A percentile compares a stretch with the other conserved stretches of the same genome.
These are phyloP conservation scores for Kwoniella shivajii DNA, from an alignment of 1,284 basidiomycete species.

Conservation along the genomic window DNA sequence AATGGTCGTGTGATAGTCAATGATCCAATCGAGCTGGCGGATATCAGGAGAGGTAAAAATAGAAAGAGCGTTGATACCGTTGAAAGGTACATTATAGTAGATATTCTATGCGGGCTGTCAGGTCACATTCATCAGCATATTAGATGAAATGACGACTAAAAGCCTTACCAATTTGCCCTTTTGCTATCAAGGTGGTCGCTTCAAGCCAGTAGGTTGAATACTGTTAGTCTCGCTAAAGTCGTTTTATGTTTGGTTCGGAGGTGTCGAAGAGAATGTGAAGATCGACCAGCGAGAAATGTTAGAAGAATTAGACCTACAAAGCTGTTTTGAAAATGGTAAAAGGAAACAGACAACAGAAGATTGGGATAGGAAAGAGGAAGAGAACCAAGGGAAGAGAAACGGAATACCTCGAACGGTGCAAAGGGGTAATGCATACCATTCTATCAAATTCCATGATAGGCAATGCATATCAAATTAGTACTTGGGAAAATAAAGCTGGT, in stretches of 20 bases:
- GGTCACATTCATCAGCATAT: too few relatives aligned
- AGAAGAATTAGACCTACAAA: background rate
- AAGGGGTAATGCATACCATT: too few relatives aligned
- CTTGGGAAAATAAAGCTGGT: background rate
- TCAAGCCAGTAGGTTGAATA: background rate
- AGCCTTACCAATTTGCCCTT: slow-evolving; percentile 6
- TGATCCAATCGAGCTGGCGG: background rate
- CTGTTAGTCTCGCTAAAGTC: background rate
- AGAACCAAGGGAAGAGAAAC: too few relatives aligned
- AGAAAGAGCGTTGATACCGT: background rate
- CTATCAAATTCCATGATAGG: too few relatives aligned
- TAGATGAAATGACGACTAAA: too few relatives aligned
- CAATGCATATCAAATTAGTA: background rate
- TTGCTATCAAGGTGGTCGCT: background rate
- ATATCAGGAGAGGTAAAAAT: background rate
- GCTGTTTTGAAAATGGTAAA: too few relatives aligned
- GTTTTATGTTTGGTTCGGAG: background rate
- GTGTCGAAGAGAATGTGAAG: background rate
- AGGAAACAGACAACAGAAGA: too few relatives aligned
- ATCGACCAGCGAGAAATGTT: slow-evolving; percentile 15
- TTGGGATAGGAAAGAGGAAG: background rate
- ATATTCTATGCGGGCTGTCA: too few relatives aligned
- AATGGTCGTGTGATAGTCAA: slow-evolving; percentile 43
- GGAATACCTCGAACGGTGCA: too few relatives aligned
- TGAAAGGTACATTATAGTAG: background rate